phyloP scores from a whole-genome alignment of 345 rosid genomes.

The Salix suchowensis region DNA sequence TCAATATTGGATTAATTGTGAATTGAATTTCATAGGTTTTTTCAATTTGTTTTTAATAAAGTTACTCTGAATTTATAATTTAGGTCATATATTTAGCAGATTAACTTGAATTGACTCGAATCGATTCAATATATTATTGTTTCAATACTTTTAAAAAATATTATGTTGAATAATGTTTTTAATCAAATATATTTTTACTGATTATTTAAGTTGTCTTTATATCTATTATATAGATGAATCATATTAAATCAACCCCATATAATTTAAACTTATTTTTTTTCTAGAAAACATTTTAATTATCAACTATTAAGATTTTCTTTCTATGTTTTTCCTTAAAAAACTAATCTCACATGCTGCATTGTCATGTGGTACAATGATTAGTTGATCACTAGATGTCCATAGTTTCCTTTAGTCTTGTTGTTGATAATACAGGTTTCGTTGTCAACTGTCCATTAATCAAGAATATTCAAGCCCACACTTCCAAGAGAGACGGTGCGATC shows the following conservation, averaged over 20 bases:
- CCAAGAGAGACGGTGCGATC: too few relatives aligned
- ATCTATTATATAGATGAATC: accelerated
- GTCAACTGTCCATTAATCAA: too few relatives aligned
- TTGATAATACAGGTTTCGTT: too few relatives aligned
- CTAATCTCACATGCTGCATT: too few relatives aligned
- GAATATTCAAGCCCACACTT: too few relatives aligned
- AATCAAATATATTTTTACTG: not conserved
- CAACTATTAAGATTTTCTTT: too few relatives aligned
- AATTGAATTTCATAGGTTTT: not conserved
- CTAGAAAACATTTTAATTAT: not conserved
- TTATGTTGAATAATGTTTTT: not conserved
- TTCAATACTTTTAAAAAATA: accelerated
- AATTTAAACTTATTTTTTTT: not conserved
- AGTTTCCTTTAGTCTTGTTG: too few relatives aligned
- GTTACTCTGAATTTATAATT: not conserved
- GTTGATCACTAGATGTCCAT: too few relatives aligned
- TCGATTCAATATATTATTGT: accelerated
- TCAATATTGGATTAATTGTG: not conserved
- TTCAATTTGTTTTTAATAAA: accelerated
- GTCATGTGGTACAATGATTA: too few relatives aligned
- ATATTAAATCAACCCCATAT: not conserved
- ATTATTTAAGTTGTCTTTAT: too few relatives aligned
- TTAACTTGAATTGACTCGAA: accelerated
- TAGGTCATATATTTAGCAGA: accelerated
- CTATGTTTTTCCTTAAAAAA: too few relatives aligned